Percentiles rank a stretch among this genome's conserved stretches.
Evolutionary conservation across 176 grass and related monocot genomes (phyloP).

Genomic region (Carex myosuroides): DNA sequence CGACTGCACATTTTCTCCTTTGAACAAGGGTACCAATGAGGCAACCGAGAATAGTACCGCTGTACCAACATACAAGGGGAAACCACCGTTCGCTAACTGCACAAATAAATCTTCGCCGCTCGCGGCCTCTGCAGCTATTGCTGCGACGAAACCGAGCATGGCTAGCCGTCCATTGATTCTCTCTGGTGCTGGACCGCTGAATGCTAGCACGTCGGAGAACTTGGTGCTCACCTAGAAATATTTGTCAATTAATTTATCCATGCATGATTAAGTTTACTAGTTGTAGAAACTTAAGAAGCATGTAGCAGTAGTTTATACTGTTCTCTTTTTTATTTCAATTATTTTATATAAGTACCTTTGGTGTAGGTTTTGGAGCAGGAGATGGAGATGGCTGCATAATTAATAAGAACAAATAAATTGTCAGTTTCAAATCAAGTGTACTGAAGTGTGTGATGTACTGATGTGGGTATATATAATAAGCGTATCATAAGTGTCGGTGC

Average conservation of each 20-base stretch:
- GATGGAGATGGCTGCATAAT: constrained; percentile 12
- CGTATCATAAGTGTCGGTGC: no score
- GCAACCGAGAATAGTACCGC: constrained; percentile 41
- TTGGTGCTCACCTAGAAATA: constrained; percentile 17
- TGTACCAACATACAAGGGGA: constrained; percentile 31
- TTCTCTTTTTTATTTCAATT: background rate
- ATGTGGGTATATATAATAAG: no score
- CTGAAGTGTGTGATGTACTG: no score
- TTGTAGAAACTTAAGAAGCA: background rate
- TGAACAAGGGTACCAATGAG: constrained; percentile 57
- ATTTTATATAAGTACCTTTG: constrained; percentile 4
- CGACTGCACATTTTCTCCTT: constrained; percentile 35
- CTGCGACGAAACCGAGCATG: constrained; percentile 9
- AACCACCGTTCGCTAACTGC: constrained; percentile 20
- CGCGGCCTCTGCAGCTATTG: constrained; percentile 6
- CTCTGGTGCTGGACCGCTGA: constrained; percentile 24
- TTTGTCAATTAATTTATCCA: background rate
- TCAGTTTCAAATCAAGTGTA: background rate
- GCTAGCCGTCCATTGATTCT: constrained; percentile 27
- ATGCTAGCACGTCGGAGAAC: constrained; percentile 5
- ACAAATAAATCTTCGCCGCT: background rate
- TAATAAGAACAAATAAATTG: background rate
- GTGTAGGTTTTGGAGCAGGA: constrained; percentile 1
- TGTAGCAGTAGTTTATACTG: background rate
- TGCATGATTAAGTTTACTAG: background rate